These are phyloP conservation scores for Lipomyces lipofer DNA, from an alignment of 805 yeast genomes.

Conservation along the genomic window DNA sequence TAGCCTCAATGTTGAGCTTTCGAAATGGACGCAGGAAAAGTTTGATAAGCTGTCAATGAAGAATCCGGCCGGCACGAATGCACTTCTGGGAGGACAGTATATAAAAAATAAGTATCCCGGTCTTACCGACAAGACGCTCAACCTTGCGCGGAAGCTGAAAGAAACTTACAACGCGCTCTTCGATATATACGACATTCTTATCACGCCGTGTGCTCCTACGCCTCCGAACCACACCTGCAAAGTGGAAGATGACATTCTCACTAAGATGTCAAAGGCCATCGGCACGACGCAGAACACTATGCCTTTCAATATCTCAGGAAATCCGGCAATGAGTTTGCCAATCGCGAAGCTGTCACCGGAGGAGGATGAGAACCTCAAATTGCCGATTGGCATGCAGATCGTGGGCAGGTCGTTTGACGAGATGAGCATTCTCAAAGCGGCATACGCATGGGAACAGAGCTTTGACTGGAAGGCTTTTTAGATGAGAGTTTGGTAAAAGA, in stretches of 20 bases:
- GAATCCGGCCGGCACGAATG: constrained; percentile 29
- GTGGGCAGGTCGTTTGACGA: constrained; percentile 43
- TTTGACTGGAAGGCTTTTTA: constrained; percentile 34
- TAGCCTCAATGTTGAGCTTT: constrained; percentile 8
- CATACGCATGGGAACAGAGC: constrained; percentile 43
- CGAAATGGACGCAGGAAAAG: constrained; percentile 28
- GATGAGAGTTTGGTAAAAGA: background rate
- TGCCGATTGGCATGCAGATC: constrained; percentile 44
- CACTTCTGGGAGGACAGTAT: constrained; percentile 39
- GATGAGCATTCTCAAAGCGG: constrained; percentile 39
- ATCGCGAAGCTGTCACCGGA: constrained; percentile 37
- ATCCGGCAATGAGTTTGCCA: constrained; percentile 44
- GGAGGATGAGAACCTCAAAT: constrained; percentile 39
- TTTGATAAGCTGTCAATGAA: constrained; percentile 20
- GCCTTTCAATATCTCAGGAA: constrained; percentile 44
- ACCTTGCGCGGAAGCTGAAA: constrained; percentile 40
- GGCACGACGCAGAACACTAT: constrained; percentile 44
- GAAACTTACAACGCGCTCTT: constrained; percentile 41
- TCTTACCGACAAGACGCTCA: constrained; percentile 41
- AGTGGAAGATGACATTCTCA: constrained; percentile 19
- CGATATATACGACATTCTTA: constrained; percentile 40
- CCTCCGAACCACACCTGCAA: constrained; percentile 21
- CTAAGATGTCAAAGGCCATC: constrained; percentile 25
- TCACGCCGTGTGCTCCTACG: constrained; percentile 38
- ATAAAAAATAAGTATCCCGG: constrained; percentile 41